Base-by-base conservation (phyloP, 2,329 filamentous ascomycete genomes). In the Penicillium concentricum region DNA sequence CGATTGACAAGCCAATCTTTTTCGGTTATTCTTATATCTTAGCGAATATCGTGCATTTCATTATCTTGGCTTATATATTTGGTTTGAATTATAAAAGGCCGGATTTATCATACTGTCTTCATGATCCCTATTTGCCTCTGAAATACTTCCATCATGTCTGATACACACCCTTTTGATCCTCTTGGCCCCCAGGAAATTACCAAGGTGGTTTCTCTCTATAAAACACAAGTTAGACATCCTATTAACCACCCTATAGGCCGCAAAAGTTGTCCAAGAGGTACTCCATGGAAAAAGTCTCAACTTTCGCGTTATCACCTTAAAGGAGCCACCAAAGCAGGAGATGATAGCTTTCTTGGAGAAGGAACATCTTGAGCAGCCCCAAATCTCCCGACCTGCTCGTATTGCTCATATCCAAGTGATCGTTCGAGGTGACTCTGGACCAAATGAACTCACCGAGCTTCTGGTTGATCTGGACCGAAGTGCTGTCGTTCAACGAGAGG, bases 271-370 rank as follows among this genome's bases (percentile, higher is more conserved):
- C 0, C 72, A 74, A 2, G 65, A 72, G 38, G 58, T 70, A 2
- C 71, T 78, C 5, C 66, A 69, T 2, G 69, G 65, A 3, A 57
- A 69, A 0, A 70, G 61, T 2, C 61, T 71, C 8, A 74, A 76
- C 54, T 84, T 84, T 61, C 76, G 81, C 4, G 76, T 80, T 53
- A 79, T 83, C 58, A 81, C 79, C 0, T 73, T 84, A 10, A 67
- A 68, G 15, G 82, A 84, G 58, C 82, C 81, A 0, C 68, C 72
- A 1, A 85, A 84, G 67, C 65, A 70, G n/a, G 69, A 75, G 16
- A 75, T 84, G 72, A 59, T 79, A 5, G 54, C 52, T 0, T 84
- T 76, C 52, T 71, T 84, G 0, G 76, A 80, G 5, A 67, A 44
- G 51, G 77, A 82, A 47, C 76, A 79, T 55, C 66, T 67, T 3